Evolutionary conservation across 306 rosid species (phyloP).

Genomic region (Malus asiatica): DNA sequence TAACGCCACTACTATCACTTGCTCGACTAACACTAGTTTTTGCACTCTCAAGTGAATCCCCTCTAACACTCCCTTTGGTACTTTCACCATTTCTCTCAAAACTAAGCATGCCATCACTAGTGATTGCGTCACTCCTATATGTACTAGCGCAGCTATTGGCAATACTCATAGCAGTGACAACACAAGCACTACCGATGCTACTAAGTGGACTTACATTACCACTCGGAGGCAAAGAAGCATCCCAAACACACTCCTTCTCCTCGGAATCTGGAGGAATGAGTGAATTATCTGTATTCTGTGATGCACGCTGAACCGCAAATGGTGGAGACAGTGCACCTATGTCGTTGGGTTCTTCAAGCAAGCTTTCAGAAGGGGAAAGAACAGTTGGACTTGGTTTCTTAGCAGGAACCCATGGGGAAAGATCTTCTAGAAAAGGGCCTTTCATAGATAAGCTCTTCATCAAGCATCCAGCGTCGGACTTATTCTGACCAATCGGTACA

Average conservation of each 20-base stretch:
- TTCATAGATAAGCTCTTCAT: constrained; percentile 70
- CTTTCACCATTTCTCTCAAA: constrained; percentile 76
- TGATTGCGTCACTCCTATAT: constrained; percentile 66
- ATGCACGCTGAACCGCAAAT: constrained; percentile 45
- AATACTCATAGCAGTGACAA: constrained; percentile 88
- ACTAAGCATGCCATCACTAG: constrained; percentile 91
- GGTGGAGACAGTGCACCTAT: constrained; percentile 44
- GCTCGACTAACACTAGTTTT: constrained; percentile 89
- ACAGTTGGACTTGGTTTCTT: constrained; percentile 49
- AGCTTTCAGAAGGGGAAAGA: constrained; percentile 60
- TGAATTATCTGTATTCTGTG: constrained; percentile 62
- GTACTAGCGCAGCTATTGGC: constrained; percentile 90
- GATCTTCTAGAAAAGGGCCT: constrained; percentile 84
- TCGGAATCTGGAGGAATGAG: constrained; percentile 69
- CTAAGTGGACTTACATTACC: constrained; percentile 98
- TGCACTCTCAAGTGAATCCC: constrained; percentile 95
- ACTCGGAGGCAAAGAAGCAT: constrained; percentile 98
- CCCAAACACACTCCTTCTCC: constrained; percentile 97
- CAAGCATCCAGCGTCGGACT: constrained; percentile 65
- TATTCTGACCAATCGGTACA: constrained; percentile 68
- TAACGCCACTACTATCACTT: constrained; percentile 93
- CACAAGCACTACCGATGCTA: constrained; percentile 88
- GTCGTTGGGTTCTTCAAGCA: constrained; percentile 56
- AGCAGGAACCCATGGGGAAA: constrained; percentile 57
- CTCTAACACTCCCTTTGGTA: constrained; percentile 73